A percentile compares a stretch with the other conserved stretches of the same genome.
These are phyloP conservation scores for Clavaria fumosa DNA, from an alignment of 768 basidiomycete genomes.

Conservation along the genomic window DNA sequence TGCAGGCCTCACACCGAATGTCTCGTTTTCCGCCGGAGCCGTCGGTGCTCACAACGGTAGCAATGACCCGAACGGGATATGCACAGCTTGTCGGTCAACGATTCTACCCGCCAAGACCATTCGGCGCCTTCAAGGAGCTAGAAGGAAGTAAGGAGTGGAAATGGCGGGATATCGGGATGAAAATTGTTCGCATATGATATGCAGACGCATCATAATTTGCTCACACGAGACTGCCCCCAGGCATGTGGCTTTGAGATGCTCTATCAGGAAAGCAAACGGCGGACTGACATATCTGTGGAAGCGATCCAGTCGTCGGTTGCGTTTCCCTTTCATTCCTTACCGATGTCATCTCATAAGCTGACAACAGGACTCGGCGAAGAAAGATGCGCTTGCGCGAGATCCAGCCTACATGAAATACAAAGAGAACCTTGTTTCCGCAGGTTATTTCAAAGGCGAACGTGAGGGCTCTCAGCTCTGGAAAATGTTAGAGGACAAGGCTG, in stretches of 20 bases:
- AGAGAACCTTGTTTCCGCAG: conserved; percentile 39
- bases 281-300: conserved; percentile 26
- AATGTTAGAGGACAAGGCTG: conserved; percentile 55
- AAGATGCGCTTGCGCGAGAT: conserved; percentile 52
- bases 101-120: conserved; percentile 83
- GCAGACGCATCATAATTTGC: not conserved
- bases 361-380: too few species aligned
- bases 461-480: conserved; percentile 72
- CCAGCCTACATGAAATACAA: conserved; percentile 60
- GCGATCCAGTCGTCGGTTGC: conserved; percentile 32
- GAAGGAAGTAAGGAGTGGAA: conserved; percentile 57
- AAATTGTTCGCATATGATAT: conserved; percentile 43
- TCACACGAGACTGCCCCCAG: conserved; percentile 21
- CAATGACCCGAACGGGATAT: conserved; percentile 82
- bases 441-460: conserved; percentile 68
- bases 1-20: conserved; percentile 79
- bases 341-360: conserved; percentile 25
- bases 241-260: conserved; percentile 96
- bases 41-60: conserved; percentile 42
- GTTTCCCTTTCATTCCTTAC: not conserved
- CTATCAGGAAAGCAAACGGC: conserved; percentile 68
- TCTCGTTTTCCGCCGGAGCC: conserved; percentile 70
- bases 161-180: conserved; percentile 83
- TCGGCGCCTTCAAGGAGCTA: conserved; percentile 53
- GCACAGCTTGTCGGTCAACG: conserved; percentile 87